These are phyloP conservation scores for Flammula alnicola DNA, from an alignment of 1,284 basidiomycete species.

Conservation along the genomic window DNA sequence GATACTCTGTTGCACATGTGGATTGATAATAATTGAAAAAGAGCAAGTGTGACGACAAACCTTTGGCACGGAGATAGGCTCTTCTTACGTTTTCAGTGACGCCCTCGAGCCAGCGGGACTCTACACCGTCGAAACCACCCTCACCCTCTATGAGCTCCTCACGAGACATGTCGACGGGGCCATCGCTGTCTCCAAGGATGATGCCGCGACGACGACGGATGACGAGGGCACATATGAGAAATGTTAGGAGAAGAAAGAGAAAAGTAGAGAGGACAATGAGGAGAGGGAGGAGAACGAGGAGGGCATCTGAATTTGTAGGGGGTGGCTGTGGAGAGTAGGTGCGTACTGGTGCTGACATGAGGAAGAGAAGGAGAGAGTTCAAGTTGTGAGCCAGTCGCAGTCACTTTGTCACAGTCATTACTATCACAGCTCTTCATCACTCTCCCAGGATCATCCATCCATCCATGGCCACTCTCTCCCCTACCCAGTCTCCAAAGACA, in stretches of 20 bases:
- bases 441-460: constrained; percentile 9
- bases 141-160: constrained; percentile 90
- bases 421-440: constrained; percentile 13
- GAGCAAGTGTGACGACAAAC: constrained; percentile 48
- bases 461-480: constrained; percentile 35
- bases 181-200: constrained; percentile 84
- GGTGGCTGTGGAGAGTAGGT: constrained; percentile 20
- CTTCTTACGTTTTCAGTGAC: constrained; percentile 71
- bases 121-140: constrained; percentile 90
- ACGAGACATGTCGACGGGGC: constrained; percentile 91
- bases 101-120: constrained; percentile 91
- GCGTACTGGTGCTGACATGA: constrained; percentile 25
- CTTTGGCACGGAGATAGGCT: constrained; percentile 87
- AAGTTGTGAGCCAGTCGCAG: no score
- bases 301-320: constrained; percentile 52
- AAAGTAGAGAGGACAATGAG: constrained; percentile 93
- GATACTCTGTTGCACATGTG: constrained; percentile 70
- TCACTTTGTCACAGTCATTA: constrained; percentile 13
- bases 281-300: constrained; percentile 87
- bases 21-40: constrained; percentile 9
- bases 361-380: constrained; percentile 20
- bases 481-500: constrained; percentile 37
- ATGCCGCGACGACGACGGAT: constrained; percentile 83
- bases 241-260: constrained; percentile 89
- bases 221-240: constrained; percentile 86